phyloP scores from a whole-genome alignment of 1,284 basidiomycete genomes.

The Schizopora paradoxa region DNA sequence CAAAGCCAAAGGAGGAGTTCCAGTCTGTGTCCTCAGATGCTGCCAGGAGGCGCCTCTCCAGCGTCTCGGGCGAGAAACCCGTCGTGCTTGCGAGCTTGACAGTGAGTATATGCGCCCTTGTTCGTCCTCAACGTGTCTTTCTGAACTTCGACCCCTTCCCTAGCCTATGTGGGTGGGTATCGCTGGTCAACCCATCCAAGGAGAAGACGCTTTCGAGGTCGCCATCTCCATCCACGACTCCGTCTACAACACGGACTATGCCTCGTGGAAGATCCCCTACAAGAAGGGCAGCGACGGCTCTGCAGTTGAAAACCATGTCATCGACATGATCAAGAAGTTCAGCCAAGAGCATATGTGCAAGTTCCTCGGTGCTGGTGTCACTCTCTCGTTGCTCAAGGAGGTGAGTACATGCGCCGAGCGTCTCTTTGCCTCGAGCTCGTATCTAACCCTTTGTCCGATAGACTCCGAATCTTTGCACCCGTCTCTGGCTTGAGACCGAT shows the following conservation, averaged over 20 bases:
- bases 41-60: slow-evolving; percentile 63
- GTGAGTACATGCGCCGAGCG: slow-evolving; percentile 9
- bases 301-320: slow-evolving; percentile 54
- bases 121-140: slow-evolving; percentile 21
- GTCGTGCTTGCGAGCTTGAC: slow-evolving; percentile 54
- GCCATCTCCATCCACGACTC: slow-evolving; percentile 76
- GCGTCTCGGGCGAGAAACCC: slow-evolving; percentile 43
- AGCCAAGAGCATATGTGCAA: slow-evolving; percentile 72
- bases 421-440: not conserved
- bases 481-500: slow-evolving; percentile 70
- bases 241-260: slow-evolving; percentile 73
- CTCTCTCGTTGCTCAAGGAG: slow-evolving; percentile 38
- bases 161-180: slow-evolving; percentile 84
- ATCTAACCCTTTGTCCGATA: slow-evolving; percentile 24
- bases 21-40: slow-evolving; percentile 56
- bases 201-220: slow-evolving; percentile 57
- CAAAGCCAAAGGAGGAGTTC: slow-evolving; percentile 32
- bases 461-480: slow-evolving; percentile 71
- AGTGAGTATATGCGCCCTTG: slow-evolving; percentile 36
- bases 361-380: slow-evolving; percentile 65
- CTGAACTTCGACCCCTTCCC: slow-evolving; percentile 19
- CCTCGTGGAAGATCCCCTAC: slow-evolving; percentile 47
- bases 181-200: slow-evolving; percentile 53
- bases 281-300: slow-evolving; percentile 40
- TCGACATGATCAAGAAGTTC: slow-evolving; percentile 61